phyloP scores from a whole-genome alignment of 1,284 basidiomycete genomes.

The Heimioporus retisporus region DNA sequence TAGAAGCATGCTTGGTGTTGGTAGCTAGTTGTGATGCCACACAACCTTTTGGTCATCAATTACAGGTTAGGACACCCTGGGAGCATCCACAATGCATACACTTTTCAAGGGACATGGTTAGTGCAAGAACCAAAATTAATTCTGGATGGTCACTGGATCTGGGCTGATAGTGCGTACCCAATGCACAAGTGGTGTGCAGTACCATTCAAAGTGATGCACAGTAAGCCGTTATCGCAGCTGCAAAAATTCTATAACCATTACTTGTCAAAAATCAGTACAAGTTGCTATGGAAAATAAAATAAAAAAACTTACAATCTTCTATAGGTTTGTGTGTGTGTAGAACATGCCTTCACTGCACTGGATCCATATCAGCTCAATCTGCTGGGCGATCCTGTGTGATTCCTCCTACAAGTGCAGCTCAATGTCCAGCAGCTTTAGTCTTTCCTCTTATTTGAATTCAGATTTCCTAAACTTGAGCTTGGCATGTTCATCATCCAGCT shows the following conservation, averaged over 20 bases:
- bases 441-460: too few species aligned
- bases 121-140: not conserved
- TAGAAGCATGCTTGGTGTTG: too few species aligned
- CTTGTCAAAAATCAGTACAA: not conserved
- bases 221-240: not conserved
- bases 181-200: constrained; percentile 9
- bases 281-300: too few species aligned
- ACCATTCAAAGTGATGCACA: constrained; percentile 6
- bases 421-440: too few species aligned
- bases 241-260: not conserved
- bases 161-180: not conserved
- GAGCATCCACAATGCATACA: constrained; percentile 17
- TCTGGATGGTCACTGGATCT: not conserved
- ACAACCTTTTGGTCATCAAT: constrained; percentile 15
- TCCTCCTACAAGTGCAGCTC: too few species aligned
- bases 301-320: too few species aligned
- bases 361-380: too few species aligned
- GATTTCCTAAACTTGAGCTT: too few species aligned
- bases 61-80: constrained; percentile 16
- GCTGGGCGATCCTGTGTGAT: too few species aligned
- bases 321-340: too few species aligned
- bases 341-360: too few species aligned
- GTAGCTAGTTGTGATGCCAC: constrained; percentile 6
- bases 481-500: too few species aligned
- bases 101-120: constrained; percentile 10